Evolutionary conservation across 2,329 filamentous ascomycete species (phyloP), one percentile per base, ranked within the genome.

Genomic region (Aspergillus brunneoviolaceus): DNA sequence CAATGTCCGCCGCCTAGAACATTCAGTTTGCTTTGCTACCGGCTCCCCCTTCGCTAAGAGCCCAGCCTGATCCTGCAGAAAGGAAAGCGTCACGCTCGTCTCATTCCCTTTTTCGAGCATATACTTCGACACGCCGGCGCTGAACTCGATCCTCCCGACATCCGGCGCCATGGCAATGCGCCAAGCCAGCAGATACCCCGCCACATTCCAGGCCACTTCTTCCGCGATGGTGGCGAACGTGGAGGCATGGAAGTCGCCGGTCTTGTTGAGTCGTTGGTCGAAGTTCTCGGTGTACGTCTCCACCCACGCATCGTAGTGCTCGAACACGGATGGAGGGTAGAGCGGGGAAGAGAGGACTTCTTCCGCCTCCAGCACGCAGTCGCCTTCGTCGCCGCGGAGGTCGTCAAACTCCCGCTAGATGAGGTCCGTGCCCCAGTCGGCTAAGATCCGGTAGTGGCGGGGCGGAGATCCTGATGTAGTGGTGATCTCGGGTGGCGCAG

Each of bases 161-260:
- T 23, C 6, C 12, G 48, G 19, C 21, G n/a, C 61, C 51, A 68
- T 56, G 14, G 56, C 49, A 53, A 68, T 63, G 16, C 63, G 61
- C 66, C 66, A 69, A 6, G 65, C 66, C 48, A 68, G 51, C 21
- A 68, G 35, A 57, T 57, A 67, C n/a, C 66, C 65, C 29, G 66
- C 57, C 31, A 69, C 58, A 39, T 63, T 63, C 64, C 65, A 67
- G 9, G 62, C 58, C 14, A 67, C 65, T 12, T 67, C 59, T 25
- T 65, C 64, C 16, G 49, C 45, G 3, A 33, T 49, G 16, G 58
- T 62, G 1, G 25, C 12, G 31, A 69, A 66, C 7, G 60, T 19
- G 29, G 31, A 25, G 5, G 55, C 61, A 12, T 58, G 16, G 21
- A 59, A 65, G 16, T 65, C 47, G 1, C 51, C 12, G 1, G 55